Conservation (phyloP, 2,329 filamentous ascomycete species). For the Fusarium sterilihyphosum region DNA sequence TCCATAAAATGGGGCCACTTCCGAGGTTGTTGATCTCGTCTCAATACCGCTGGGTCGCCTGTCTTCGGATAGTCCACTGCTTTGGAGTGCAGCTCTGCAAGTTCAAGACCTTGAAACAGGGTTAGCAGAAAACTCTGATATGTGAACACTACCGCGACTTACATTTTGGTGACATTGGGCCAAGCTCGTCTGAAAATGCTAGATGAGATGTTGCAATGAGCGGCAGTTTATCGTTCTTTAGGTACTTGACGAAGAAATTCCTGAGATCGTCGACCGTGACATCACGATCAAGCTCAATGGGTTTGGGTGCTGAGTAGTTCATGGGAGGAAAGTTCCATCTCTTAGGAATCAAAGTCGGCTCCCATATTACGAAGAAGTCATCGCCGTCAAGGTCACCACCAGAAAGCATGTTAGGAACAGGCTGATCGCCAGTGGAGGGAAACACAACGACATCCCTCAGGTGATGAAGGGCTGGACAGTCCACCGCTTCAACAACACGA, state of each 20-base stretch:
- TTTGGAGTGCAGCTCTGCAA: constrained; percentile 85
- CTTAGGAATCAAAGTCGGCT: constrained; percentile 74
- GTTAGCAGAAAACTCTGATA: not conserved
- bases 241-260: constrained; percentile 89
- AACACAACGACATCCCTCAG: constrained; percentile 89
- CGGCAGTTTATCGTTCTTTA: constrained; percentile 87
- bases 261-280: constrained; percentile 80
- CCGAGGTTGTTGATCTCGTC: constrained; percentile 65
- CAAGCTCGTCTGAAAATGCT: constrained; percentile 75
- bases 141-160: constrained; percentile 44
- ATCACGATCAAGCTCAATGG: constrained; percentile 64
- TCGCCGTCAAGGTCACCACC: constrained; percentile 96
- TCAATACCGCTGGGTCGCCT: constrained; percentile 78
- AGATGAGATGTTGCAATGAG: constrained; percentile 85
- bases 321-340: constrained; percentile 81
- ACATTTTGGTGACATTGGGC: constrained; percentile 77
- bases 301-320: constrained; percentile 72
- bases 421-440: constrained; percentile 82
- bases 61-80: constrained; percentile 97
- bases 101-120: constrained; percentile 62
- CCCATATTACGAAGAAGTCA: constrained; percentile 96
- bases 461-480: constrained; percentile 77
- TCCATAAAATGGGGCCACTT: constrained; percentile 91
- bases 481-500: constrained; percentile 84
- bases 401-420: constrained; percentile 93